Percentiles rank a stretch among this genome's conserved stretches.
These are phyloP conservation scores for Coemansia sp. DNA, from an alignment of 192 early-diverging fungal species.

Conservation along the genomic window DNA sequence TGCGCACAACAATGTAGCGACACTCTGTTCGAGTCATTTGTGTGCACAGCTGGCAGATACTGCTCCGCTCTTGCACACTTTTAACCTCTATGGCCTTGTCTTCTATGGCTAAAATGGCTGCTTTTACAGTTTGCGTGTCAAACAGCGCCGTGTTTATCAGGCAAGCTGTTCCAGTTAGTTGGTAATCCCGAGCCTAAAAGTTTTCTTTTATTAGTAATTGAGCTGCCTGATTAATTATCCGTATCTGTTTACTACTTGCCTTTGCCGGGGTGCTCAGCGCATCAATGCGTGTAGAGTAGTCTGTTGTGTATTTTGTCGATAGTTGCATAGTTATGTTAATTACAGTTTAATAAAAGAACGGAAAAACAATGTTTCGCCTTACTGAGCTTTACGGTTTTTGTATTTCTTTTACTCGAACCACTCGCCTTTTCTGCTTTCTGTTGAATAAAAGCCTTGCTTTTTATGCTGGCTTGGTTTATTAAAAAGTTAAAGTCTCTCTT, in stretches of 20 bases:
- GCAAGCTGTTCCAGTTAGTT: constrained; percentile 13
- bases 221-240: no score
- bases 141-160: constrained; percentile 21
- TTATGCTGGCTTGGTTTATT: no score
- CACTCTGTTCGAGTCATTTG: neutral
- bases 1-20: constrained; percentile 3
- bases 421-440: no score
- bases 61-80: neutral
- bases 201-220: neutral
- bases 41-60: neutral
- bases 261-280: neutral
- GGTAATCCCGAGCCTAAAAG: neutral
- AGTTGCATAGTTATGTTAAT: no score
- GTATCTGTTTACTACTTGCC: neutral
- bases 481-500: no score
- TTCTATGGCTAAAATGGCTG: constrained; percentile 17
- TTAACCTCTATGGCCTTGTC: constrained; percentile 4
- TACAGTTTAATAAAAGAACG: no score
- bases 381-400: no score
- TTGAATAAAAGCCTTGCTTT: no score
- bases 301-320: no score
- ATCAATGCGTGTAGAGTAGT: no score
- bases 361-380: no score
- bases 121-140: constrained; percentile 5
- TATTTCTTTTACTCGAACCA: no score